phyloP scores from a whole-genome alignment of 176 grass and related monocot genomes.

The Leersia perrieri region DNA sequence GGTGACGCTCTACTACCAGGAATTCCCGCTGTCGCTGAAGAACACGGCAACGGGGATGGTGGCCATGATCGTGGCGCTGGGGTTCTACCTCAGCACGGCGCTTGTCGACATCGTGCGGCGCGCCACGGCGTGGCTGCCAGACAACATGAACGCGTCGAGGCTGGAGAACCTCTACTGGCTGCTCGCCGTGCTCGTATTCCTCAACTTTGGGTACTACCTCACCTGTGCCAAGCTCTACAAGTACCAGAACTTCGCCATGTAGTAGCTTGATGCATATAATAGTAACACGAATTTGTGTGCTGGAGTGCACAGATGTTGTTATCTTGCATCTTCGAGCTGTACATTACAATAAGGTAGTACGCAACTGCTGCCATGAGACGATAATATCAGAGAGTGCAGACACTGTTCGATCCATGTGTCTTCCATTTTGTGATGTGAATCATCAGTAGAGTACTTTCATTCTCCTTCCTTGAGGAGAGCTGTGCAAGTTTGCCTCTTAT shows the following conservation, averaged over 20 bases:
- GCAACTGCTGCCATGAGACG: background rate
- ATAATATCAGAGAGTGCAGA: background rate
- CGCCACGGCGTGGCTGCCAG: conserved; percentile 61
- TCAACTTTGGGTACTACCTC: conserved; percentile 74
- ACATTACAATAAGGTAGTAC: background rate
- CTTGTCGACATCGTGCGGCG: conserved; percentile 41
- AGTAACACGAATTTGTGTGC: too few species aligned
- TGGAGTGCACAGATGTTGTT: too few species aligned
- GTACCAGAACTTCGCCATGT: conserved; percentile 44
- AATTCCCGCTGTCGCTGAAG: conserved; percentile 65
- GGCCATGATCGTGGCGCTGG: conserved; percentile 48
- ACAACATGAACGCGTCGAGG: conserved; percentile 71
- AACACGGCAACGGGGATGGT: conserved; percentile 69
- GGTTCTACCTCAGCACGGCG: conserved; percentile 82
- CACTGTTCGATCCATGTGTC: too few species aligned
- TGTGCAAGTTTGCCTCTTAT: background rate
- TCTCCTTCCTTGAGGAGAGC: background rate
- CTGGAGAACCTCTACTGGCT: conserved; percentile 74
- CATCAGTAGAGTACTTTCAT: background rate
- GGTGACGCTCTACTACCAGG: conserved; percentile 70
- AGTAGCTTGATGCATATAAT: background rate
- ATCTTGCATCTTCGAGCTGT: background rate
- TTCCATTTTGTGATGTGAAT: too few species aligned
- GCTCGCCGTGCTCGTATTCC: conserved; percentile 29
- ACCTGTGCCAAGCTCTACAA: conserved; percentile 64